Evolutionary conservation across 2,329 filamentous ascomycete genomes (phyloP).

Genomic region (Xylariaceae sp.): DNA sequence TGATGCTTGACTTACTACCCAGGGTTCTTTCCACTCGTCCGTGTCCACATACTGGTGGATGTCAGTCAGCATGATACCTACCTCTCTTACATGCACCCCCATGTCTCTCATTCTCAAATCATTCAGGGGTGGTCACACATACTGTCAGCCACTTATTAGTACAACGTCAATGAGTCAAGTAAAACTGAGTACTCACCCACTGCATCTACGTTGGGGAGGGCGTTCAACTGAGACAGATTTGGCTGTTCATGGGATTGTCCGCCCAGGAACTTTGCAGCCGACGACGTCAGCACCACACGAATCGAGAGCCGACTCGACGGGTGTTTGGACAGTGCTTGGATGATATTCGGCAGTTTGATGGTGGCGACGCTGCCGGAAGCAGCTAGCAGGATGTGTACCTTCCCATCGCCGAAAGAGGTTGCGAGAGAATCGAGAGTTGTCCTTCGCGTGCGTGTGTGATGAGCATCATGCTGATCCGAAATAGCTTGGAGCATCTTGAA

Average conservation of each 20-base stretch:
- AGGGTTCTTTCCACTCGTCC: slow-evolving; percentile 79
- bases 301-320: slow-evolving; percentile 58
- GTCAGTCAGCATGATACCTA: slow-evolving; percentile 10
- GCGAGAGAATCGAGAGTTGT: slow-evolving; percentile 27
- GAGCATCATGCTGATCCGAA: slow-evolving; percentile 22
- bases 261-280: slow-evolving; percentile 68
- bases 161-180: not conserved
- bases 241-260: slow-evolving; percentile 77
- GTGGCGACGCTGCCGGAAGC: slow-evolving; percentile 72
- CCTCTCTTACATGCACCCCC: not conserved
- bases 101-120: not conserved
- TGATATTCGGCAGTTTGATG: slow-evolving; percentile 72
- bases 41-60: slow-evolving; percentile 58
- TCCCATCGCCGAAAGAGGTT: slow-evolving; percentile 40
- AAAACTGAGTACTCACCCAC: slow-evolving; percentile 36
- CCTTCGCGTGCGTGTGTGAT: slow-evolving; percentile 21
- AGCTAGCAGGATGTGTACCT: slow-evolving; percentile 58
- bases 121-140: slow-evolving; percentile 2
- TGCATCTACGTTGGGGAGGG: slow-evolving; percentile 67
- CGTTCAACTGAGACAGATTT: slow-evolving; percentile 50
- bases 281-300: slow-evolving; percentile 73
- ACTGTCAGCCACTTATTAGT: slow-evolving; percentile 8
- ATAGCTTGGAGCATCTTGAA: slow-evolving; percentile 24
- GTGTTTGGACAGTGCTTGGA: slow-evolving; percentile 46
- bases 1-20: slow-evolving; percentile 42